Evolutionary conservation across 129 eudicot genomes (phyloP).

Genomic region (Scalesia atractyloides): DNA sequence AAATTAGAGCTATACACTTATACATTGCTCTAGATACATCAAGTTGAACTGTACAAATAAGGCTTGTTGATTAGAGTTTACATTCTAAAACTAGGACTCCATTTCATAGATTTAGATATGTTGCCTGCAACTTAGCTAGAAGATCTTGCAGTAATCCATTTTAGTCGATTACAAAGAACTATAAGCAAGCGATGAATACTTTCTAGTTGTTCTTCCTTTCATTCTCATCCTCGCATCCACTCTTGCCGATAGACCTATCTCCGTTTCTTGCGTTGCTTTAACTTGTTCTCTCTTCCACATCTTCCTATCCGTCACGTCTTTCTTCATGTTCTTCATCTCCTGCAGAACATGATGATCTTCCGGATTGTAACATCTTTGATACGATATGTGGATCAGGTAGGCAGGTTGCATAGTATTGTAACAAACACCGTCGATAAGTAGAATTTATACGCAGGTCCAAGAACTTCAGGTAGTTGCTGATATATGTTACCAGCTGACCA

Average conservation of each 20-base stretch:
- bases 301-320: conserved; percentile 41
- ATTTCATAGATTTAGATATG: neutral
- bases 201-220: conserved; percentile 47
- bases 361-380: conserved; percentile 56
- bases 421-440: conserved; percentile 54
- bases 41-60: neutral
- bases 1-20: neutral
- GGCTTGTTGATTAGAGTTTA: neutral
- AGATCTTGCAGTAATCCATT: neutral
- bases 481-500: conserved; percentile 40
- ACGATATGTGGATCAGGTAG: conserved; percentile 46
- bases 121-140: neutral
- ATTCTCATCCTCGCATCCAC: conserved; percentile 65
- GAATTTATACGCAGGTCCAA: conserved; percentile 50
- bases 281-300: conserved; percentile 63
- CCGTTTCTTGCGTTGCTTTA: conserved; percentile 50
- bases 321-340: conserved; percentile 52
- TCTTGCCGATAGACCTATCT: conserved; percentile 65
- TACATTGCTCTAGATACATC: neutral
- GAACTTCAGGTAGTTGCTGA: conserved; percentile 45
- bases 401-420: conserved; percentile 47
- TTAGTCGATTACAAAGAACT: conserved; percentile 2
- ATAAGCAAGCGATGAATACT: conserved; percentile 34
- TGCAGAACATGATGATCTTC: conserved; percentile 71
- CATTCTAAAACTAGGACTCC: neutral